phyloP scores from a whole-genome alignment of 371 early-diverging fungal genomes.

The Mortierella polycephala region DNA sequence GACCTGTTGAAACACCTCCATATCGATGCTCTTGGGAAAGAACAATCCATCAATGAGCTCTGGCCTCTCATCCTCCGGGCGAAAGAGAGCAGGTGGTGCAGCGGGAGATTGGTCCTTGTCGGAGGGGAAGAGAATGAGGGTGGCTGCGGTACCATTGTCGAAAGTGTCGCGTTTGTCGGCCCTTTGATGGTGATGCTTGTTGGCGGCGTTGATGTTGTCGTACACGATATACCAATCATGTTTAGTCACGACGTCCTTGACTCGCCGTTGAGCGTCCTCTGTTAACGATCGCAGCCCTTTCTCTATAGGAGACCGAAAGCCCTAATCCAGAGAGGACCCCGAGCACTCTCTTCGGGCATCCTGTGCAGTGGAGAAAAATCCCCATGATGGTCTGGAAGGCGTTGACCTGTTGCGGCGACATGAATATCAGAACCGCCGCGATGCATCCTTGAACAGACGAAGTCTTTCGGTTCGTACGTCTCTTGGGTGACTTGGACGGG shows the following conservation, averaged over 20 bases:
- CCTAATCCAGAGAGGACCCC: slow-evolving; percentile 16
- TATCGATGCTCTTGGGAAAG: slow-evolving; percentile 9
- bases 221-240: slow-evolving; percentile 11
- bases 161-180: slow-evolving; percentile 19
- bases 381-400: slow-evolving; percentile 22
- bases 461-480: slow-evolving; percentile 6
- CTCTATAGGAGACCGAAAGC: slow-evolving; percentile 13
- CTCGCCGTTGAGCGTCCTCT: slow-evolving; percentile 4
- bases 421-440: slow-evolving; percentile 14
- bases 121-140: slow-evolving; percentile 14
- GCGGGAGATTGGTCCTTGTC: slow-evolving; percentile 1
- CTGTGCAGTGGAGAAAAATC: slow-evolving; percentile 15
- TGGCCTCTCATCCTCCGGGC: slow-evolving; percentile 12
- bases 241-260: neutral
- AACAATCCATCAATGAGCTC: slow-evolving; percentile 5
- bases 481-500: slow-evolving; percentile 2
- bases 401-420: slow-evolving; percentile 7
- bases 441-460: slow-evolving; percentile 17
- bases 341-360: slow-evolving; percentile 9
- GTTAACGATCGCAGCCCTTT: slow-evolving; percentile 10
- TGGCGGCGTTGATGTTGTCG: slow-evolving; percentile 29
- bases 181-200: slow-evolving; percentile 13
- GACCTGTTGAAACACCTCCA: slow-evolving; percentile 17
- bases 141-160: slow-evolving; percentile 16
- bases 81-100: slow-evolving; percentile 18